These are phyloP conservation scores for Nakazawaea siamensis DNA, from an alignment of 805 yeast genomes.

Conservation along the genomic window DNA sequence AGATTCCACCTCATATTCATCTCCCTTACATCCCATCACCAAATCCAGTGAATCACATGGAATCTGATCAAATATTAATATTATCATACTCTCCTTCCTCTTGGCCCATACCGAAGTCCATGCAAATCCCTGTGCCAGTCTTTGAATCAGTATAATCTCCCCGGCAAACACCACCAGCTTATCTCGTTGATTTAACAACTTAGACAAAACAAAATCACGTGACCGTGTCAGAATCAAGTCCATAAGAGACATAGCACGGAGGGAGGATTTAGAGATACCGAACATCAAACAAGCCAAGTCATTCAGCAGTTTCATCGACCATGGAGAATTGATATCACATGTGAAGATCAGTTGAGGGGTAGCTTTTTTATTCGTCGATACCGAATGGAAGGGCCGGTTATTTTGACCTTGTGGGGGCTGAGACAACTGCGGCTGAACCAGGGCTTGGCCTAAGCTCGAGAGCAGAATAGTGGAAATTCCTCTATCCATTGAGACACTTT, in stretches of 20 bases:
- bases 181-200: conserved; percentile 23
- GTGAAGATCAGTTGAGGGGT: conserved; percentile 84
- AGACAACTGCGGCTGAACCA: conserved; percentile 17
- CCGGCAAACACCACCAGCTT: conserved; percentile 64
- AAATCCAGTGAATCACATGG: conserved; percentile 63
- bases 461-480: conserved; percentile 19
- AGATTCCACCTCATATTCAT: conserved; percentile 16
- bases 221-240: conserved; percentile 76
- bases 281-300: conserved; percentile 84
- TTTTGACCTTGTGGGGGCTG: conserved; percentile 13
- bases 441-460: not conserved
- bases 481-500: conserved; percentile 11
- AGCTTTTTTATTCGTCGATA: conserved; percentile 59
- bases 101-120: conserved; percentile 94
- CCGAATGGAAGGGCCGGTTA: conserved; percentile 37
- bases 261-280: conserved; percentile 63
- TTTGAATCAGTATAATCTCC: conserved; percentile 71
- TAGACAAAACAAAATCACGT: conserved; percentile 56
- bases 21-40: conserved; percentile 29
- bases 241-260: conserved; percentile 56
- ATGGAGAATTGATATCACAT: conserved; percentile 65
- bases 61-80: conserved; percentile 84
- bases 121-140: conserved; percentile 57
- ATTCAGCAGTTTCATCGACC: conserved; percentile 77
- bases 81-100: conserved; percentile 56